Evolutionary conservation across 2,329 filamentous ascomycete genomes (phyloP), one percentile per base, ranked within the genome.

Genomic region (Alternaria alternata): DNA sequence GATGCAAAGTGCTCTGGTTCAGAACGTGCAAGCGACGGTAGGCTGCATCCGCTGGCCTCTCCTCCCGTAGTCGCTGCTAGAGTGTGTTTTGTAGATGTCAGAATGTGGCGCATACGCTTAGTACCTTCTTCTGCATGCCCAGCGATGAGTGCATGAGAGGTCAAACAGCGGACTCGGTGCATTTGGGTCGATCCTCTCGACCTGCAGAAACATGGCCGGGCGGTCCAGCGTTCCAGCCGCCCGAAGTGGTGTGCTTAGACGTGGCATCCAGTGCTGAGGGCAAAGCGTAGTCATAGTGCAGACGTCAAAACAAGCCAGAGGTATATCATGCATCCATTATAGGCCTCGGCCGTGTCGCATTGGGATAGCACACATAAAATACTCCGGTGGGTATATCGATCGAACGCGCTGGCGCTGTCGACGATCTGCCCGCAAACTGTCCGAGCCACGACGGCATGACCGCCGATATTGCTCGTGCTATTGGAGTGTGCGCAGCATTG

Each of bases 401-500:
- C 72, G 61, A 51, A 65, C 59, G 59, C 69, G 59, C 69, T 68
- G 70, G 71, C 66, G 67, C 70, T 67, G 69, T 70, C 51, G 67
- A 70, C 60, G 75, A 77, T 78, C 74, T 67, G 63, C 64, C 70
- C 71, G 66, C 48, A 75, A 77, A 78, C 67, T 75, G 70, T 69
- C 75, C 74, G 75, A 76, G 59, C 57, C 54, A 57, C 42, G 7
- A 57, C 47, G 54, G 52, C 65, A 67, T 63, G 64, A 62, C 65
- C 63, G 61, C 67, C 65, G 65, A 70, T 63, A 70, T 74, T 70
- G 69, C 64, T 58, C 34, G 59, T 60, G 54, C 52, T 54, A 44
- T 52, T 48, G 54, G 52, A 43, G 52, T 54, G 57, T 61, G 66
- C 61, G 47, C 51, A 57, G 63, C 66, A 68, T 68, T 64, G 67